Base-by-base conservation (phyloP, 306 rosid genomes). In the Quercus mongolica region DNA sequence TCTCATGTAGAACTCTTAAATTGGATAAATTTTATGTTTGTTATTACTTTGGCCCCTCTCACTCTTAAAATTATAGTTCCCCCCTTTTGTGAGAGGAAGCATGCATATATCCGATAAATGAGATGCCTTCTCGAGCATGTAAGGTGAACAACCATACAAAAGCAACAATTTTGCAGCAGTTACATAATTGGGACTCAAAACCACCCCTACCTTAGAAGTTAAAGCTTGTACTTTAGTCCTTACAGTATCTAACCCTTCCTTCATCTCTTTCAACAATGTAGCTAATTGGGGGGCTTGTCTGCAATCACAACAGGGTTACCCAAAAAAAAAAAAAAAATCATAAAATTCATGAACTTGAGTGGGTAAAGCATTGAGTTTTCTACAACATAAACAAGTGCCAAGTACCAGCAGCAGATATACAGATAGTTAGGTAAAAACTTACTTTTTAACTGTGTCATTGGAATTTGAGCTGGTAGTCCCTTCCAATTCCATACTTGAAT, bases 251-350 rank as follows among this genome's bases (percentile, higher is more conserved):
- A 95, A 88, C 18, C 97, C 98, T 75, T 89, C 90, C 83, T 90
- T 91, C 97, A 93, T 95, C 56, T 93, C 96, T 79, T 90, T 95
- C 87, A 95, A 79, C 80, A 93, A 17, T 6, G 86, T 85, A 75
- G 76, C 77, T 69, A 95, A 82, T 65, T 89, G 94, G 38, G 96
- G 83, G 23, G 85, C 86, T 78, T 90, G 92, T 74, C 97, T 90
- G 70, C 35, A 38, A 44, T 41, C 54, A 72, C 23, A 33, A 20
- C n/a, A 33, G 28, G 13, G 17, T 20, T 11, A 59, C 25, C 30
- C 0, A 25, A 58, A 58, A 21, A 4, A 3, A 17, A 18, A 25
- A 58, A 58, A 21, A 4, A 3, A 17, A 19, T 18, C 23, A 31
- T 30, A 67, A 67, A 67, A 67, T 67, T 18, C 51, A 35, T 25